Evolutionary conservation across 306 rosid species (phyloP).

Genomic region (Begonia peltatifolia): DNA sequence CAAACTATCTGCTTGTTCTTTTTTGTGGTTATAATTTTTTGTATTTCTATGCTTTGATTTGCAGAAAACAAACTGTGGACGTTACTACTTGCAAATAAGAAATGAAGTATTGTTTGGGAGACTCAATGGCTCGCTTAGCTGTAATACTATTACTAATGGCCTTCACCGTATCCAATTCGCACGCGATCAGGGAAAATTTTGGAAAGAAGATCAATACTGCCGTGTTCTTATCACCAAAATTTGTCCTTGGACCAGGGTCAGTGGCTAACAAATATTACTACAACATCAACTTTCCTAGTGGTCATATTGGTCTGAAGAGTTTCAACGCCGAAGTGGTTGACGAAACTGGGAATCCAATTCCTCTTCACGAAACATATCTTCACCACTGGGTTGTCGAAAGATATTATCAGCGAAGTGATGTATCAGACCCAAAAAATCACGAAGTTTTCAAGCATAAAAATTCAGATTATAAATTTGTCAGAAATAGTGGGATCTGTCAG

Average conservation of each 20-base stretch:
- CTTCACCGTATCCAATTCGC: neutral
- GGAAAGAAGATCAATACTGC: conserved; percentile 23
- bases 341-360: conserved; percentile 34
- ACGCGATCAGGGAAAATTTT: neutral
- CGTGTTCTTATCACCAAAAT: conserved; percentile 37
- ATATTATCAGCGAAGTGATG: conserved; percentile 15
- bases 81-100: no score
- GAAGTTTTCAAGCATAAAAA: neutral
- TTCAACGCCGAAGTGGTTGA: conserved; percentile 61
- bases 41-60: no score
- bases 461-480: conserved; percentile 7
- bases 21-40: no score
- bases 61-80: no score
- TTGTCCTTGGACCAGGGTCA: conserved; percentile 51
- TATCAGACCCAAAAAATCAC: conserved; percentile 7
- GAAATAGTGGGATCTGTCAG: conserved; percentile 53
- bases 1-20: no score
- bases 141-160: neutral
- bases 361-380: conserved; percentile 65
- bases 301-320: conserved; percentile 53
- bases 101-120: no score
- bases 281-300: conserved; percentile 43
- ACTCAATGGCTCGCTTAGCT: no score
- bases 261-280: conserved; percentile 26
- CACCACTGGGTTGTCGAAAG: conserved; percentile 45